Percentiles rank a stretch among this genome's conserved stretches.
These are phyloP conservation scores for Peniophora sp. DNA, from an alignment of 1,284 basidiomycete species.

Conservation along the genomic window DNA sequence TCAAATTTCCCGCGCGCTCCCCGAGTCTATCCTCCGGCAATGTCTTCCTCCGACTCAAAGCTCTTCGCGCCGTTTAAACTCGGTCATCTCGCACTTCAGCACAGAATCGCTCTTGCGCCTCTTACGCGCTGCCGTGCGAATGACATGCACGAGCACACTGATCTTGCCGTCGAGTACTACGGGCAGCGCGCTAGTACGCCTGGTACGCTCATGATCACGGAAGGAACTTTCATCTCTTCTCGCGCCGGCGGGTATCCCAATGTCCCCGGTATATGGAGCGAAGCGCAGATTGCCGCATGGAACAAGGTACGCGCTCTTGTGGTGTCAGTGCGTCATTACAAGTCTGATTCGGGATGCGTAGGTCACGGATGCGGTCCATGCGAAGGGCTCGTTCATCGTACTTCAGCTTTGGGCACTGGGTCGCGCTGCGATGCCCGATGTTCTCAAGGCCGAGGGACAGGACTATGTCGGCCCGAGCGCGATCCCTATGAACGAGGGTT, in stretches of 20 bases:
- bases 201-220: conserved; percentile 42
- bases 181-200: conserved; percentile 32
- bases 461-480: conserved; percentile 30
- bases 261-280: conserved; percentile 35
- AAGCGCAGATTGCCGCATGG: conserved; percentile 38
- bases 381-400: conserved; percentile 30
- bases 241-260: conserved; percentile 28
- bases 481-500: conserved; percentile 28
- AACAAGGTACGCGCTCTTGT: conserved; percentile 24
- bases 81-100: conserved; percentile 29
- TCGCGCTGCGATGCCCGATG: conserved; percentile 23
- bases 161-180: conserved; percentile 36
- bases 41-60: background rate
- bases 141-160: conserved; percentile 16
- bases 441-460: conserved; percentile 21
- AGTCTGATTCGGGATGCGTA: background rate
- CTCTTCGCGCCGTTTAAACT: conserved; percentile 39
- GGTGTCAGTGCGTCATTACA: background rate
- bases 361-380: conserved; percentile 20
- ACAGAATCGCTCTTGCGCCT: conserved; percentile 42
- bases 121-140: conserved; percentile 33
- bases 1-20: too few species aligned
- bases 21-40: too few species aligned
- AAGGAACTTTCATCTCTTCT: conserved; percentile 34
- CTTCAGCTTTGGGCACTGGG: conserved; percentile 41